Percentiles rank a stretch among this genome's conserved stretches.
Evolutionary conservation across 805 yeast species (phyloP).

Genomic region (Pichia scutulata): DNA sequence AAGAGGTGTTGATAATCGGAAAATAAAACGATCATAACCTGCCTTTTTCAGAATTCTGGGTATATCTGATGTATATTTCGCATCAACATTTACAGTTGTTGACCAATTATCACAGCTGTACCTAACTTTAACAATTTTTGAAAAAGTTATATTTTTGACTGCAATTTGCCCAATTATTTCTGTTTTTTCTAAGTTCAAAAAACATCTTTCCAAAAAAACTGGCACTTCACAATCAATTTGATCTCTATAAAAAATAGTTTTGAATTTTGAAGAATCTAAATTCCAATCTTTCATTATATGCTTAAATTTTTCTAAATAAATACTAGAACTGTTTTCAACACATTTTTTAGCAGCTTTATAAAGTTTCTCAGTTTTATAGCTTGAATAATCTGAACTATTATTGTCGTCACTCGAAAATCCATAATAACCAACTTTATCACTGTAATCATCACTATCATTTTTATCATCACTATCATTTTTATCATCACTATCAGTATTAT

Average conservation of each 20-base stretch:
- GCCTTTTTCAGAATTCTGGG: constrained; percentile 42
- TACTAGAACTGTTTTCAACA: constrained; percentile 9
- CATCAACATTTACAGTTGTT: constrained; percentile 62
- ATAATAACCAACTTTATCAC: constrained; percentile 2
- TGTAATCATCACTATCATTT: constrained; percentile 24
- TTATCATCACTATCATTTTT: constrained; percentile 24
- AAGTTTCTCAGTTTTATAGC: constrained; percentile 9
- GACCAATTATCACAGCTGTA: constrained; percentile 78
- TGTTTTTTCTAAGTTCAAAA: constrained; percentile 50
- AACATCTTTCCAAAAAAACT: constrained; percentile 60
- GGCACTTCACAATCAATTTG: constrained; percentile 33
- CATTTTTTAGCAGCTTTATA: constrained; percentile 16
- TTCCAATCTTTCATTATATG: constrained; percentile 34
- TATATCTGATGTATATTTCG: constrained; percentile 49
- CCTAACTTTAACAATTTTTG: constrained; percentile 59
- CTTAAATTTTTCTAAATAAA: constrained; percentile 17
- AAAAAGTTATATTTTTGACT: constrained; percentile 65
- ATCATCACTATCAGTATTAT: constrained; percentile 20
- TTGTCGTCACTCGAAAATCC: constrained; percentile 9
- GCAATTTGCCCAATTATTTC: constrained; percentile 66
- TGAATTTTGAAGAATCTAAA: constrained; percentile 35
- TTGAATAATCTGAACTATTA: constrained; percentile 12
- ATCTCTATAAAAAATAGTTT: constrained; percentile 37
- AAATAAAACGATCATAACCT: constrained; percentile 63
- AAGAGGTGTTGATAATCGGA: constrained; percentile 46